Evolutionary conservation across 768 basidiomycete species (phyloP), one percentile per base, ranked within the genome.

Genomic region (Stropharia rugosoannulata): DNA sequence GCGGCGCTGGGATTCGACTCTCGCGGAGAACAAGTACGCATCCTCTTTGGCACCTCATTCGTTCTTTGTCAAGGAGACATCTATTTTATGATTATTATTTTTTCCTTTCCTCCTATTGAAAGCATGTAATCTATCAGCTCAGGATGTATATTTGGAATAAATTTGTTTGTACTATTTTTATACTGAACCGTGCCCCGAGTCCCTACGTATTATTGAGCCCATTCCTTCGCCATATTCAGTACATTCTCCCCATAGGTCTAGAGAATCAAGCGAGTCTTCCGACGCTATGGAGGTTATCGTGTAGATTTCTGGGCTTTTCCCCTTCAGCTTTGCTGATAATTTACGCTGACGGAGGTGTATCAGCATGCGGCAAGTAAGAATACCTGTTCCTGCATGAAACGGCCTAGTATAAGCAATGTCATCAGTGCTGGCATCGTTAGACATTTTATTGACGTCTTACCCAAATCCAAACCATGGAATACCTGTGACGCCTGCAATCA

Each of bases 391-490:
- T 1, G 77, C 78, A 53, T 80, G 78, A 59, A 81, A 80, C 11
- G 79, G 78, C 4, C 75, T 76, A n/a, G n/a, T n/a, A 49, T 22
- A 15, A 36, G 9, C 4, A 53, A 29, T 29, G 9, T 4, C 25
- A 10, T 52, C 55, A 43, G 38, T 10, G 19, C 13, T 44, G 18
- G 2, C 6, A 9, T 44, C 15, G 8, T 7, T 1, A 29, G 4
- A 18, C 10, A 15, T 8, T 10, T 11, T 22, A 11, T 27, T 32
- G 22, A 25, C 18, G 3, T 61, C 69, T 27, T 57, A 73, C 74
- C 67, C 73, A 60, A 76, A 78, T 54, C 79, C 76, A 54, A 81
- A 79, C 79, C 79, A 81, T 1, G 78, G 79, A 39, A 80, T 78
- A 38, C 68, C 67, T 0, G 77, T 78, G 3, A 73, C 59, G 13